Conservation (phyloP, 2,329 filamentous ascomycete species). For the Aspergillus bombycis region DNA sequence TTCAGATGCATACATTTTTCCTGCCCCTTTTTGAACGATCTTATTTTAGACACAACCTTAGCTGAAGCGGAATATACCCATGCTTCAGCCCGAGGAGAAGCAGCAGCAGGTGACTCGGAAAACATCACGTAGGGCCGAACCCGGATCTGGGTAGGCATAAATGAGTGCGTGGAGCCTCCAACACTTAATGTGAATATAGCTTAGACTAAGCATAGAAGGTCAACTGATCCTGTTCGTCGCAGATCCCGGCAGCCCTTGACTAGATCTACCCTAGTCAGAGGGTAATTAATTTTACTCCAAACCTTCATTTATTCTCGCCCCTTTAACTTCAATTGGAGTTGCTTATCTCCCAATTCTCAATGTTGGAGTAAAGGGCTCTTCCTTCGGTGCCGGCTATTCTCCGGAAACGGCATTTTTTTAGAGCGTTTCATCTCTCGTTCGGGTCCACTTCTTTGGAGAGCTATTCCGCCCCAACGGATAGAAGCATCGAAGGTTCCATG, state of each 20-base stretch:
- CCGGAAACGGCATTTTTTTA: constrained; percentile 3
- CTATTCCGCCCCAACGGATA: background rate
- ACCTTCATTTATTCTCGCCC: background rate
- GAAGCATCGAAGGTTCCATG: background rate
- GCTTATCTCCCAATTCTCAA: background rate
- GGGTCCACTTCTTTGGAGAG: background rate
- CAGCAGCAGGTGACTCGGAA: background rate
- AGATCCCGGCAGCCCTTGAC: background rate
- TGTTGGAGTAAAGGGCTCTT: background rate
- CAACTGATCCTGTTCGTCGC: background rate
- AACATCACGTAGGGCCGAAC: background rate
- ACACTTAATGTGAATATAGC: background rate
- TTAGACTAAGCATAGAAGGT: background rate
- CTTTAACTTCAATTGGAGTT: background rate
- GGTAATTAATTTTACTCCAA: background rate
- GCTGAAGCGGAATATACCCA: background rate
- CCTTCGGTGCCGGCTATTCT: background rate
- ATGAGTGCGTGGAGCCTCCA: background rate
- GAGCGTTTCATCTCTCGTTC: constrained; percentile 3
- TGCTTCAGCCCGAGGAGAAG: background rate
- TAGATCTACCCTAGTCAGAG: background rate
- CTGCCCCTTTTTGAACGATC: background rate
- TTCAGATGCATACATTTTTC: background rate
- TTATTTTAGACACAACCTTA: background rate
- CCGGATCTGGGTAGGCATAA: background rate